phyloP scores from a whole-genome alignment of 768 basidiomycete species.

The Porphyrellus cyaneotinctus region DNA sequence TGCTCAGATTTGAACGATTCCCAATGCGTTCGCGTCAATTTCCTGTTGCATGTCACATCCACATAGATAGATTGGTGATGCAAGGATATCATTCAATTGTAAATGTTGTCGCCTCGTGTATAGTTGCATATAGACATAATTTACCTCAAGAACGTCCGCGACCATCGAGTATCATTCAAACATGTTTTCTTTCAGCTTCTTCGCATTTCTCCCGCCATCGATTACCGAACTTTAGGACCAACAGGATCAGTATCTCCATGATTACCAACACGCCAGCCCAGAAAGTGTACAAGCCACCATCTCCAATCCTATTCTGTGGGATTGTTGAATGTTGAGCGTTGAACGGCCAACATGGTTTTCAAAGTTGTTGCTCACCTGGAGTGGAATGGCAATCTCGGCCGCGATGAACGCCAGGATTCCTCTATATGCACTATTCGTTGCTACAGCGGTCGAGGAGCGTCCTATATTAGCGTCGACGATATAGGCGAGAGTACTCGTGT shows the following conservation, averaged over 20 bases:
- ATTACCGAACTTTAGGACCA: conserved; percentile 57
- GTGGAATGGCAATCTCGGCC: conserved; percentile 73
- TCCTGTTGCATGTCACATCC: not conserved
- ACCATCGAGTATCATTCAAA: not conserved
- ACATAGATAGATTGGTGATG: not conserved
- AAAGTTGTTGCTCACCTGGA: conserved; percentile 40
- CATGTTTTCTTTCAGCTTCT: conserved; percentile 33
- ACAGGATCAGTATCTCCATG: conserved; percentile 48
- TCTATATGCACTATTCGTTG: conserved; percentile 71
- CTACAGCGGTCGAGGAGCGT: conserved; percentile 72
- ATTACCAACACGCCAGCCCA: conserved; percentile 55
- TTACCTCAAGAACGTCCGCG: not conserved
- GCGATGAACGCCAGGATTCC: conserved; percentile 66
- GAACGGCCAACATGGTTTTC: not conserved
- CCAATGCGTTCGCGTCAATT: not conserved
- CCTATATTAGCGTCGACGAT: conserved; percentile 85
- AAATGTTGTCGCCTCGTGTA: not conserved
- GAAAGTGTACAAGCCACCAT: conserved; percentile 29
- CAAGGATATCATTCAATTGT: not conserved
- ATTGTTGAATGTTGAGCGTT: not conserved
- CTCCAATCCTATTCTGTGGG: conserved; percentile 21
- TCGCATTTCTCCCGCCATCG: conserved; percentile 55
- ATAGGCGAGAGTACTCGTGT: conserved; percentile 71
- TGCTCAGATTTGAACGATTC: conserved; percentile 38
- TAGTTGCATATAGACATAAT: conserved; percentile 4